Evolutionary conservation across 805 yeast genomes (phyloP).

Genomic region (Saccharomycopsis oosterbeekiorum): DNA sequence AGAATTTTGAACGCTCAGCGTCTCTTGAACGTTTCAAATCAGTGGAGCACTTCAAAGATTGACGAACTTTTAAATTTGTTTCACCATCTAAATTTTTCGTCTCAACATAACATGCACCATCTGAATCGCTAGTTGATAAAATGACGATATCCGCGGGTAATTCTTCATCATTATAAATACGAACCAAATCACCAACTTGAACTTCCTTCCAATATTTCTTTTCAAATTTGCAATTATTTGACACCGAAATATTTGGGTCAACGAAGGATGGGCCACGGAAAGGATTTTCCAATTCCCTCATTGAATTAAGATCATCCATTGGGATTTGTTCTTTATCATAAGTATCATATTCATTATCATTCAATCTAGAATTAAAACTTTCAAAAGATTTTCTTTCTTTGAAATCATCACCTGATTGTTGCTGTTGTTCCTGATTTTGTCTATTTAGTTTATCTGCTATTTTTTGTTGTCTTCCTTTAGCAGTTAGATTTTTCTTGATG

Average conservation of each 20-base stretch:
- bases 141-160: slow-evolving; percentile 67
- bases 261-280: slow-evolving; percentile 15
- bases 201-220: slow-evolving; percentile 37
- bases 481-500: slow-evolving; percentile 24
- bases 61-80: slow-evolving; percentile 67
- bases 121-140: slow-evolving; percentile 55
- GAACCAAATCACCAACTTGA: slow-evolving; percentile 61
- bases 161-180: slow-evolving; percentile 67
- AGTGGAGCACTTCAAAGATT: slow-evolving; percentile 55
- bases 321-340: slow-evolving; percentile 20
- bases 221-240: slow-evolving; percentile 29
- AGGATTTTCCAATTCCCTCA: slow-evolving; percentile 21
- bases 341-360: background rate
- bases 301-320: slow-evolving; percentile 21
- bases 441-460: slow-evolving; percentile 19
- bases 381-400: slow-evolving; percentile 32
- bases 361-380: slow-evolving; percentile 24
- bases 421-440: background rate
- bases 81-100: slow-evolving; percentile 79
- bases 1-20: slow-evolving; percentile 42
- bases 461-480: slow-evolving; percentile 25
- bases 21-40: slow-evolving; percentile 40
- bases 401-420: slow-evolving; percentile 17
- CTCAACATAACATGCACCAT: slow-evolving; percentile 66
- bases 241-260: slow-evolving; percentile 29